Base-by-base conservation (phyloP, 1,139 yeast genomes). In the Pichia sp. region DNA sequence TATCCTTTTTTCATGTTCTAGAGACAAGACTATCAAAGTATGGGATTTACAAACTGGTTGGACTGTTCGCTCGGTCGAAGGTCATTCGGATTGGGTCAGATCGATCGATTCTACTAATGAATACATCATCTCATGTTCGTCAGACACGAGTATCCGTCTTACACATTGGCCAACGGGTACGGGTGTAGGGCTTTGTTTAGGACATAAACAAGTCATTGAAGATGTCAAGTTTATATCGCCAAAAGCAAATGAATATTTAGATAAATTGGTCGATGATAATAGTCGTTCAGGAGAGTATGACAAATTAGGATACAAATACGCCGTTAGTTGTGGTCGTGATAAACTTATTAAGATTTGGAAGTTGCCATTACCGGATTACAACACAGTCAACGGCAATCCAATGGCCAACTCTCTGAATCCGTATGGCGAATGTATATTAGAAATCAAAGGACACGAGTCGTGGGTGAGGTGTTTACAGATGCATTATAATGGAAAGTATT, bases 71-170 rank as follows among this genome's bases (percentile, higher is more conserved):
- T 79, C 86, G 1, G 80, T 88, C 52, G 71, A 76, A 9, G 94
- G 93, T 1, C 97, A 91, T 64, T 77, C 88, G 30, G 96, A 89
- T 57, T 91, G 98, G 98, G 90, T 89, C 10, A 72, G 96, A 55
- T 84, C 81, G 51, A 74, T 78, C 1, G 60, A 66, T 22, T 66
- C 62, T 27, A 27, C 19, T 8, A 41, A 39, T 21, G 85, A 81
- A 46, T 85, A 76, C 57, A 56, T 89, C 2, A 55, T 90, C 18
- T 83, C 94, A 0, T 89, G 91, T 38, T 86, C 96, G 9, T 86
- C 85, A 55, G 98, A 90, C 66, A 89, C 85, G 49, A 77, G 87
- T 36, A 77, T 85, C 1, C 68, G 96, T 54, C 65, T 90, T 31
- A 77, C 87, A 1, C 73, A 73, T 50, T 77, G 77, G 53, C 77